These are phyloP conservation scores for Brassica napus DNA, from an alignment of 345 rosid species.

Conservation along the genomic window Da-Ae NC_063446.1:23534001-23534500, in stretches of 20 bases:
- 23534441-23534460: not conserved
- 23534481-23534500: not conserved
- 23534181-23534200: conserved; percentile 29
- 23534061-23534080: not conserved
- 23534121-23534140: conserved; percentile 33
- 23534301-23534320: not conserved
- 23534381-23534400: not conserved
- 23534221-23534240: conserved; percentile 8
- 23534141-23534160: conserved; percentile 27
- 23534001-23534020: not conserved
- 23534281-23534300: not conserved
- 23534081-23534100: not conserved
- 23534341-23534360: not conserved
- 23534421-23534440: too few species aligned
- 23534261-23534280: not conserved
- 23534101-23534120: conserved; percentile 5
- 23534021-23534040: not conserved
- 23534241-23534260: too few species aligned
- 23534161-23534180: conserved; percentile 1
- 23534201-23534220: conserved; percentile 48
- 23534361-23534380: not conserved
- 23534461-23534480: not conserved
- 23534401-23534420: not conserved
- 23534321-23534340: not conserved
- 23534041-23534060: not conserved